phyloP scores from a whole-genome alignment of 345 rosid genomes.

The Populus ilicifolia region DNA sequence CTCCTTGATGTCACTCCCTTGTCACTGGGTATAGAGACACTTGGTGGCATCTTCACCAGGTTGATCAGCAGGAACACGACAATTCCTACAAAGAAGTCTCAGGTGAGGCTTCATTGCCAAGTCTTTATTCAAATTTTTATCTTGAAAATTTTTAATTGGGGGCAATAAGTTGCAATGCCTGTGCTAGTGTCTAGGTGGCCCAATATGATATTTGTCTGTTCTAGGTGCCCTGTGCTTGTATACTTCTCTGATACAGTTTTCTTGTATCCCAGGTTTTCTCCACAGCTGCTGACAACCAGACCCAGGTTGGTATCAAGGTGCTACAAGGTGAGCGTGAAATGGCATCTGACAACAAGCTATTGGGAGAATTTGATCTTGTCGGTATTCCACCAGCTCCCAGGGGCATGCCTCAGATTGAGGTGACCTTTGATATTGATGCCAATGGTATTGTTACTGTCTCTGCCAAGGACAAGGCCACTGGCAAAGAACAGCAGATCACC shows the following conservation, averaged over 20 bases:
- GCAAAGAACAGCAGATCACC: constrained; percentile 32
- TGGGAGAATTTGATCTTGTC: constrained; percentile 26
- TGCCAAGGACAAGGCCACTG: constrained; percentile 32
- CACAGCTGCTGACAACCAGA: constrained; percentile 31
- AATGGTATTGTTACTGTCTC: constrained; percentile 39
- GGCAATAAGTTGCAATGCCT: background rate
- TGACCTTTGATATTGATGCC: constrained; percentile 36
- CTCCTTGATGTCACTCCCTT: constrained; percentile 32
- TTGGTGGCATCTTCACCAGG: constrained; percentile 31
- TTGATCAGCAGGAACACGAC: constrained; percentile 29
- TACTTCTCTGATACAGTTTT: background rate
- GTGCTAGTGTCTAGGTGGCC: background rate
- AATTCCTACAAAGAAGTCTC: constrained; percentile 32
- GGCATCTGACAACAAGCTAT: constrained; percentile 23
- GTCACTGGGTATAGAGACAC: constrained; percentile 34
- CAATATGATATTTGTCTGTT: background rate
- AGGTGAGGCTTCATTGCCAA: constrained; percentile 12
- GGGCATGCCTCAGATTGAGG: constrained; percentile 32
- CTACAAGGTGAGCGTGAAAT: constrained; percentile 32
- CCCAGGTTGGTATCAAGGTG: constrained; percentile 27
- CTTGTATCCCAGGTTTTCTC: constrained; percentile 19
- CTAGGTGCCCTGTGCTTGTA: background rate
- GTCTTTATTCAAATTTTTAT: background rate
- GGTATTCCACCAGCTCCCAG: constrained; percentile 31
- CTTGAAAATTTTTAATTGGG: background rate